These are phyloP conservation scores for Oryza brachyantha DNA, from an alignment of 176 grass and related monocot genomes.

Conservation along the genomic window DNA sequence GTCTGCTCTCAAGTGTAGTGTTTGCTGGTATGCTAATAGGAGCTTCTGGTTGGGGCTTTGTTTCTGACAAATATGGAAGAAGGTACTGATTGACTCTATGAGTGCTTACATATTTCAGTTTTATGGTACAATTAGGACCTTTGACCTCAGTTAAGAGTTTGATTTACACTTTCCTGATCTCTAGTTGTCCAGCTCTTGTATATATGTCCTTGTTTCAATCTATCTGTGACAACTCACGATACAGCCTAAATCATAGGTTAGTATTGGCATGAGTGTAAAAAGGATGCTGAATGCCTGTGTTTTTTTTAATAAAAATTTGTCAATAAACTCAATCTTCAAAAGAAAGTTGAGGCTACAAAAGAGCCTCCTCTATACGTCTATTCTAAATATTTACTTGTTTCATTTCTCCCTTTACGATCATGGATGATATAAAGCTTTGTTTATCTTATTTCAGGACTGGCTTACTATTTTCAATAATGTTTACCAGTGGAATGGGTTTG, in stretches of 20 bases:
- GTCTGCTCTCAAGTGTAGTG: conserved; percentile 74
- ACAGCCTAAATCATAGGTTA: not conserved
- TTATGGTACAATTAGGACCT: not conserved
- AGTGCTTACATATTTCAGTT: not conserved
- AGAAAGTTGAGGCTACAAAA: not conserved
- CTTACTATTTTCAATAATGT: conserved; percentile 60
- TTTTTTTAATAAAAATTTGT: not conserved
- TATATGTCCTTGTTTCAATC: not conserved
- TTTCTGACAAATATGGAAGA: conserved; percentile 80
- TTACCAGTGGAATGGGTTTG: conserved; percentile 59
- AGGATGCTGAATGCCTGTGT: not conserved
- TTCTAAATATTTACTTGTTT: not conserved
- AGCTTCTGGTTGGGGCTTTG: conserved; percentile 63
- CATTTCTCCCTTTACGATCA: not conserved
- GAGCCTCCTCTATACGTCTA: not conserved
- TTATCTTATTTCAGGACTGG: conserved; percentile 58
- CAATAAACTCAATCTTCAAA: not conserved
- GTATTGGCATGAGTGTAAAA: not conserved
- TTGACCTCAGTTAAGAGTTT: not conserved
- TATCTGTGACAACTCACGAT: not conserved
- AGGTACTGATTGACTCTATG: conserved; percentile 37
- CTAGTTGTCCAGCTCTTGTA: not conserved
- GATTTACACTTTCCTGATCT: not conserved
- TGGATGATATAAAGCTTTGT: conserved; percentile 16
- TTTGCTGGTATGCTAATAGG: conserved; percentile 87